Base-by-base conservation (phyloP, 331 rosid genomes). In the Rosa hybrid region DNA sequence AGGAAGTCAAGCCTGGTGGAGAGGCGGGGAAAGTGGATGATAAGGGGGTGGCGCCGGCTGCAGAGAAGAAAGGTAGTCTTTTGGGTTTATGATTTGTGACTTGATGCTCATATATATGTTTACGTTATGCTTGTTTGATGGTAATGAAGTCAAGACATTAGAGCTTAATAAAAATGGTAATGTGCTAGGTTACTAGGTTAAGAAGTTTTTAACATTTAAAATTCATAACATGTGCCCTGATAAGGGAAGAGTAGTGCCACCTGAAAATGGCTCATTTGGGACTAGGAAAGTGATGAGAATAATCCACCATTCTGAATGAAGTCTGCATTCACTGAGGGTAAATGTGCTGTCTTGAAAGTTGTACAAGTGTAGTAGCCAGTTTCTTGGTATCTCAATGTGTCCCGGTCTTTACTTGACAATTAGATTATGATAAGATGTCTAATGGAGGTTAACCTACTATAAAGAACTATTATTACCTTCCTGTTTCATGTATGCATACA, bases 31-130 rank as follows among this genome's bases (percentile, higher is more conserved):
- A 78, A 73, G 69, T 59, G 71, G 88, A 83, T 56, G 91, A 87
- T 67, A 87, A 89, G 83, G 80, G 79, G 80, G 82, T 79, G 50
- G 69, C 59, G 7, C 71, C 76, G 71, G 80, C 72, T 80, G 81
- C 78, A 56, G 92, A 86, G 84, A 86, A 73, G 65, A 91, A 80
- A 85, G 98, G 98, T 91, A 88, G 79, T 74, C 14, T 42, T 73
- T 76, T 42, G 79, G 68, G 12, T 76, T 48, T 54, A 27, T 53
- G 49, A 27, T 46, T 23, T 27, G 30, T 67, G 46, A 69, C 49
- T 83, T 85, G 48, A n/a, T 63, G 62, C 72, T 64, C 2, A 27
- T 38, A 12, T 62, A 30, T 34, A 12, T 71, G 70, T 39, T 60
- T 18, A 13, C 51, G 56, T 57, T 84, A 59, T 73, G 49, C 59